Conservation (phyloP, 257 asterid species). For the Primulina eburnea region DNA sequence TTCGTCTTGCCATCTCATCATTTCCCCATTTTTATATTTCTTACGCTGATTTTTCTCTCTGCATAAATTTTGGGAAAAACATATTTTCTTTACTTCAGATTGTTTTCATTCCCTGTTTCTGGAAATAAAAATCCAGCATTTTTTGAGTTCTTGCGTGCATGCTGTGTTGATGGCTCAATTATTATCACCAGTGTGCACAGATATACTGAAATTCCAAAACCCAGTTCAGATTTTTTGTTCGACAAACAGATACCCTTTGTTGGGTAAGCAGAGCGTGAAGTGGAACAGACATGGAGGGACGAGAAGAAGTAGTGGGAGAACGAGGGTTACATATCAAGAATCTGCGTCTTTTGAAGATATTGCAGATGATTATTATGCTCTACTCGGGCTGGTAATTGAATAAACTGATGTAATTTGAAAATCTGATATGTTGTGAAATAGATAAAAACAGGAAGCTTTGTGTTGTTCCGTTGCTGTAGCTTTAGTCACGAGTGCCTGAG, state of each 20-base stretch:
- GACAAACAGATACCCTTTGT: constrained; percentile 38
- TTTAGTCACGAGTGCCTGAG: not conserved
- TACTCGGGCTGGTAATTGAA: constrained; percentile 72
- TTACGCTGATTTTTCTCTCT: constrained; percentile 34
- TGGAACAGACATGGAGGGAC: constrained; percentile 49
- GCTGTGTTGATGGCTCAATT: constrained; percentile 56
- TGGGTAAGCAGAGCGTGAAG: constrained; percentile 32
- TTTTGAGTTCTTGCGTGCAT: constrained; percentile 19
- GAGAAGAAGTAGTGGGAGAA: constrained; percentile 45
- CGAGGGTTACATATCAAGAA: constrained; percentile 56
- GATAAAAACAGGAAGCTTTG: not conserved
- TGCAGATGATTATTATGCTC: constrained; percentile 86
- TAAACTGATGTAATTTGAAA: not conserved
- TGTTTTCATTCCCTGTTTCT: constrained; percentile 3
- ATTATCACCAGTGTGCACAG: constrained; percentile 69
- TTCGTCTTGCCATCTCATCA: constrained; percentile 1
- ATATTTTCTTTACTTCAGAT: constrained; percentile 14
- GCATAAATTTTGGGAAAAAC: constrained; percentile 29
- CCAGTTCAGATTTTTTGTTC: constrained; percentile 42
- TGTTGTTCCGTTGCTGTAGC: not conserved
- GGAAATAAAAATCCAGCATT: not conserved
- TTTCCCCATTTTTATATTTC: constrained; percentile 10
- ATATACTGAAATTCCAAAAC: constrained; percentile 58
- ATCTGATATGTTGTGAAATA: not conserved
- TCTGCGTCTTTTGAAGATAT: constrained; percentile 47